phyloP scores from a whole-genome alignment of 495 filamentous ascomycete genomes.

The Neurospora cerealis region DNA sequence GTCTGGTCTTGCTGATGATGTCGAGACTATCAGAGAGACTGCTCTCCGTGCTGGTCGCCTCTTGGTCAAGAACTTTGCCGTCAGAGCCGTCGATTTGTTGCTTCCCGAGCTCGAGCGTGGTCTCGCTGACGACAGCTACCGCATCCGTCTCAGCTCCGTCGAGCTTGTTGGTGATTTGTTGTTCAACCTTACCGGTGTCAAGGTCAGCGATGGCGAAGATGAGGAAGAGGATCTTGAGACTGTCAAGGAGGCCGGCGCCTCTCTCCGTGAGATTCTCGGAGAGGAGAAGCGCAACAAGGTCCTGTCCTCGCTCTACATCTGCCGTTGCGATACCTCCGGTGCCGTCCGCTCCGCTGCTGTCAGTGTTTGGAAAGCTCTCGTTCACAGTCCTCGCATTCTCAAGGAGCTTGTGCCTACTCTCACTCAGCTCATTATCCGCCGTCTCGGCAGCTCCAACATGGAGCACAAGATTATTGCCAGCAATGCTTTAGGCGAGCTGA shows the following conservation, averaged over 20 bases:
- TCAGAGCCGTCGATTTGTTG: conserved; percentile 84
- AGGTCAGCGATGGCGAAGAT: conserved; percentile 69
- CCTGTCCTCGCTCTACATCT: conserved; percentile 90
- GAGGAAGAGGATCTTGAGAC: conserved; percentile 61
- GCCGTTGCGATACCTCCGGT: conserved; percentile 91
- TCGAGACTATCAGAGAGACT: conserved; percentile 91
- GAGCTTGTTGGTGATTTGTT: conserved; percentile 94
- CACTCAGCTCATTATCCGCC: conserved; percentile 86
- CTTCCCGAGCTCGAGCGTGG: conserved; percentile 92
- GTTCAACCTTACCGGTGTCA: conserved; percentile 96
- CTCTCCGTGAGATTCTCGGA: conserved; percentile 83
- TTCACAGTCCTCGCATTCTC: conserved; percentile 82
- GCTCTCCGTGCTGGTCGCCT: conserved; percentile 86
- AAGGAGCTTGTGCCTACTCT: conserved; percentile 93
- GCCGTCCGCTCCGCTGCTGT: conserved; percentile 85
- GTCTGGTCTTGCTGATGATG: conserved; percentile 85
- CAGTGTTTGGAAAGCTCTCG: conserved; percentile 91
- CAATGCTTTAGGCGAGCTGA: conserved; percentile 91
- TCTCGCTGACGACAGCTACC: conserved; percentile 88
- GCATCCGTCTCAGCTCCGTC: conserved; percentile 93
- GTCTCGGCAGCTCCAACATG: conserved; percentile 90
- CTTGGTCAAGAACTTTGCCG: conserved; percentile 95
- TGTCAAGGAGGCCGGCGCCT: conserved; percentile 75
- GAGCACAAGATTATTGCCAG: conserved; percentile 98
- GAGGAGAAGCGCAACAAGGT: conserved; percentile 94